Base-by-base conservation (phyloP, 768 basidiomycete species). In the Mycena metata region DNA sequence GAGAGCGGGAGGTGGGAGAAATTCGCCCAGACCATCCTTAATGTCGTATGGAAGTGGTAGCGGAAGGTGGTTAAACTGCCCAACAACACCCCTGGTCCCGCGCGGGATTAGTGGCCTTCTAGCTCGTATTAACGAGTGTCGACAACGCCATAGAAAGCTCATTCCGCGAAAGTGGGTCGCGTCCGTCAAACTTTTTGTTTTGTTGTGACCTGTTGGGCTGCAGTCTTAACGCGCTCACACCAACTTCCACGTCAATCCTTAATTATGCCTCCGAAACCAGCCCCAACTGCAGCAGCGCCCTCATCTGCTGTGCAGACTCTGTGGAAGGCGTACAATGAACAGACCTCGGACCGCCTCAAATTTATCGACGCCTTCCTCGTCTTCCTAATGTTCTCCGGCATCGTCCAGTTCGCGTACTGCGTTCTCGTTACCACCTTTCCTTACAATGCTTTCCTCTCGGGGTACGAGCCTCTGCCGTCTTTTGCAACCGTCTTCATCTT, bases 381-480 rank as follows among this genome's bases (percentile, higher is more conserved):
- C 67, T 98, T 97, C 85, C 86, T 97, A 74, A 90, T 98, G 84
- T 85, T 97, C 51, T 93, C 94, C 2, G 98, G 98, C 74, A 86
- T 96, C 66, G 77, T 90, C 50, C 96, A 98, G 78, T 98, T 99
- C 82, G 81, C 87, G 12, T 99, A 99, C 83, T 96, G 97, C 82
- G 81, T 97, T 35, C 84, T 95, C 72, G 86, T 99, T 69, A 96
- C 96, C 65, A 93, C 90, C 82, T 99, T 90, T 81, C 98, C 98
- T 24, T 98, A 96, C 85, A 98, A 99, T 73, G 96, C 98, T 43
- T 99, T 99, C 82, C 80, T 98, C 73, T 91, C 96, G 70, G 96
- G 96, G 98, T 98, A 81, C 69, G 94, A 81, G 19, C 1, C 41
- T 60, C 21, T 15, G n/a, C 39, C 45, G 5, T 12, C 26, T 5